Evolutionary conservation across 768 basidiomycete genomes (phyloP), one percentile per base, ranked within the genome.

Genomic region (Lactarius indigo): DNA sequence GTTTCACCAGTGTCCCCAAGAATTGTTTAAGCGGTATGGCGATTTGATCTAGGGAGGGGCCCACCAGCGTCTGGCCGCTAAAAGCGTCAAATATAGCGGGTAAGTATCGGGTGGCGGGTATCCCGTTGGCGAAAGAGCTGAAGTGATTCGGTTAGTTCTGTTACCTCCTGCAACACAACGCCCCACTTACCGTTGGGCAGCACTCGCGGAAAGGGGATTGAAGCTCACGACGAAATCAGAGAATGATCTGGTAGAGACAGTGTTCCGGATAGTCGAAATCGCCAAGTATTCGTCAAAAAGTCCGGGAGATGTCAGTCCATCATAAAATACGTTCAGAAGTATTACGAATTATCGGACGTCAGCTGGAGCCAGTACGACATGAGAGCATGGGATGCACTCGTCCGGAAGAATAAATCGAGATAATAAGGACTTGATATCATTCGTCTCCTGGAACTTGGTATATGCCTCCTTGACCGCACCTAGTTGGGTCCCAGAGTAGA

Each of bases 221-320:
- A 50, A 26, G 23, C 23, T 15, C 50, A 26, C 10, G 23, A 50
- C 12, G 7, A 63, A 13, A 52, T 64, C 54, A 8, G 12, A 7
- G 42, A 52, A 66, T 26, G 60, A 39, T 18, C 35, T 28, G 3
- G 64, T 62, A 7, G 65, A 57, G 3, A 59, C 39, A 18, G 33
- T 28, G 1, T 20, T 39, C 30, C n/a, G 12, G 15, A 1, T 42
- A 26, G 59, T 2, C 2, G 68, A 64, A 6, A 69, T 69, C 1
- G 68, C 60, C 59, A 73, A 59, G 44, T 72, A 62, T 13, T 64
- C 71, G 10, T 72, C 71, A 31, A 73, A 72, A 1, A 67, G 44
- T 12, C 68, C 69, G 1, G 37, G 59, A 10, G 69, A 64, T 4
- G 60, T 63, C 1, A 71, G 71, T 0, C 54, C 69, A 52, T 73